phyloP scores from a whole-genome alignment of 1,139 yeast species.

The Eremothecium cymbalariae region DNA sequence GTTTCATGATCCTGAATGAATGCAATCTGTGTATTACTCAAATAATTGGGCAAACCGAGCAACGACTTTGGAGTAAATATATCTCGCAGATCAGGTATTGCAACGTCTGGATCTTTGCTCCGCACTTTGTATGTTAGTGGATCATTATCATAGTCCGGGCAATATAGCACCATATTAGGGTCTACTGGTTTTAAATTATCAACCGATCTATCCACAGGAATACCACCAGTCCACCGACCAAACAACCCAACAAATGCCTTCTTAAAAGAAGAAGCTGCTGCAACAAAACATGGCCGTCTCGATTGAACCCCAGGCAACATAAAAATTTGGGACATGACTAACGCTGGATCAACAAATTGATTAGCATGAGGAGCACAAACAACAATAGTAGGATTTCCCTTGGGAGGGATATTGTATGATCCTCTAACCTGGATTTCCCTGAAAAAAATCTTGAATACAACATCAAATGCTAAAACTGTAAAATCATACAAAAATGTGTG shows the following conservation, averaged over 20 bases:
- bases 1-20: conserved; percentile 48
- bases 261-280: conserved; percentile 58
- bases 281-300: conserved; percentile 47
- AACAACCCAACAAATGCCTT: conserved; percentile 47
- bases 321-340: conserved; percentile 49
- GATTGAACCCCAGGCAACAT: conserved; percentile 22
- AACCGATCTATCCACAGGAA: conserved; percentile 70
- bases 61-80: conserved; percentile 42
- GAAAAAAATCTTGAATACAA: conserved; percentile 40
- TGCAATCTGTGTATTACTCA: conserved; percentile 51
- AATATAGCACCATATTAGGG: conserved; percentile 39
- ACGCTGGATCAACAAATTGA: conserved; percentile 67
- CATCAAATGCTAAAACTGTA: conserved; percentile 18
- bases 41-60: conserved; percentile 51
- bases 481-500: conserved; percentile 23
- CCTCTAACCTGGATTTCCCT: conserved; percentile 65
- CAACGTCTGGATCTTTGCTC: conserved; percentile 8
- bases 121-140: conserved; percentile 28
- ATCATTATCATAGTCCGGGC: conserved; percentile 35
- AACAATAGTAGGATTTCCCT: conserved; percentile 57
- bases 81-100: conserved; percentile 33
- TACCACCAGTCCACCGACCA: conserved; percentile 52
- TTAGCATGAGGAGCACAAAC: conserved; percentile 81
- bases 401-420: conserved; percentile 52
- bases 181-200: conserved; percentile 44